phyloP scores from a whole-genome alignment of 495 filamentous ascomycete genomes.

The Penicillium lividum region DNA sequence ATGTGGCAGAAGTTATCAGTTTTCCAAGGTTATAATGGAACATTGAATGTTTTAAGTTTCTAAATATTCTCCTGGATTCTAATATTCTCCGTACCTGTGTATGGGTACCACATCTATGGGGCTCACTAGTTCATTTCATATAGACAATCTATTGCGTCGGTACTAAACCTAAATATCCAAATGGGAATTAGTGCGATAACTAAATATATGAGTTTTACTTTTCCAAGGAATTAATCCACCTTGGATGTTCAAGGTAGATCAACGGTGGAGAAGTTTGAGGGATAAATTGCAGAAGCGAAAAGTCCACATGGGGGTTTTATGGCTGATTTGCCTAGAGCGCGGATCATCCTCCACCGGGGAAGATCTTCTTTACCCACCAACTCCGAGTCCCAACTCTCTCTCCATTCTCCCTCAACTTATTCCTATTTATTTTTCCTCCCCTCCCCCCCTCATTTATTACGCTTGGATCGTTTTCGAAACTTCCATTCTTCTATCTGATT shows the following conservation, averaged over 20 bases:
- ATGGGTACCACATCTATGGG: background rate
- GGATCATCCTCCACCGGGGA: constrained; percentile 30
- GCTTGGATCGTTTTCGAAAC: background rate
- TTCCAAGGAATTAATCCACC: background rate
- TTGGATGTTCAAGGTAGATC: constrained; percentile 1
- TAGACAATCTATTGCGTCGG: background rate
- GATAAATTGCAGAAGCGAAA: constrained; percentile 4
- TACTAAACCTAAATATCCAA: background rate
- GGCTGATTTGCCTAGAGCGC: constrained; percentile 16
- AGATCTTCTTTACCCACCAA: constrained; percentile 22
- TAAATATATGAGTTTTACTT: no score
- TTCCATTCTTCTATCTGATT: background rate
- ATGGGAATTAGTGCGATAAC: background rate
- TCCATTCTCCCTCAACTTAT: background rate
- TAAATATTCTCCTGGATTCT: no score
- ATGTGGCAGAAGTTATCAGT: no score
- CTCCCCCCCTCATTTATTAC: background rate
- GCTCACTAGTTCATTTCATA: background rate
- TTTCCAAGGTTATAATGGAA: no score
- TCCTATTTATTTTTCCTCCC: background rate
- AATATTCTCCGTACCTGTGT: no score
- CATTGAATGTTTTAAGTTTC: no score
- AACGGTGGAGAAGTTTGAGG: constrained; percentile 4
- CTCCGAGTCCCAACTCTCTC: constrained; percentile 8
- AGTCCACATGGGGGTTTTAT: background rate